Base-by-base conservation (phyloP, 495 filamentous ascomycete species). In the Geoglossum glabrum region DNA sequence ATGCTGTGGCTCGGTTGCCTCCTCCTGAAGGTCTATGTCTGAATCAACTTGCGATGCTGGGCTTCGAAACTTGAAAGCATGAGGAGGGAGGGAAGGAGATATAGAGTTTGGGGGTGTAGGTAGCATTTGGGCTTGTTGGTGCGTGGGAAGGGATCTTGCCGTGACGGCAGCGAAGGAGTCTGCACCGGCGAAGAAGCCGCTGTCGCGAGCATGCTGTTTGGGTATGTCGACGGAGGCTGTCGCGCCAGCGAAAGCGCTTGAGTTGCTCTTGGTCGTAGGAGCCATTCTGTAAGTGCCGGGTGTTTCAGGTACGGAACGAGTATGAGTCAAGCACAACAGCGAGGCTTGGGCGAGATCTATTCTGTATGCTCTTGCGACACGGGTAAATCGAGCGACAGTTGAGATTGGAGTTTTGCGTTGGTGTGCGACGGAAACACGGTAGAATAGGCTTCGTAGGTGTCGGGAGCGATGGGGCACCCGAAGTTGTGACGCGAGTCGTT, bases 21-120 rank as follows among this genome's bases (percentile, higher is more conserved):
- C 79, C 63, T 90, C 87, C 62, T 84, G 77, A 57, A 92, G 79
- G 62, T 93, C 90, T 63, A 93, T 79, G 66, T 96, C 90, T 49
- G 87, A 92, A 65, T 93, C 89, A 69, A 65, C 68, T 38, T 63
- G 70, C 45, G 62, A 65, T 27, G 65, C 64, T 62, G 68, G 71
- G 25, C 66, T 64, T 60, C 78, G 75, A 63, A 74, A 70, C 63
- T 79, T 80, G 65, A 86, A 82, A 63, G 79, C 82, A 60, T 90
- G 87, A 49, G 92, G 85, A 63, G 85, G 82, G 55, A 96, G 79
- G 56, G 79, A 82, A 31, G 90, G 92, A 38, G 90, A 96, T 68
- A 96, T 90, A 66, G 92, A 96, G 72, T 93, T 93, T 56, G 90
- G 90, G 64, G 90, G 90, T 70, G 90, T 97, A 54, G 84, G 90